Conservation (phyloP, 441 rosid genomes). For the Erodium moschatum region DNA sequence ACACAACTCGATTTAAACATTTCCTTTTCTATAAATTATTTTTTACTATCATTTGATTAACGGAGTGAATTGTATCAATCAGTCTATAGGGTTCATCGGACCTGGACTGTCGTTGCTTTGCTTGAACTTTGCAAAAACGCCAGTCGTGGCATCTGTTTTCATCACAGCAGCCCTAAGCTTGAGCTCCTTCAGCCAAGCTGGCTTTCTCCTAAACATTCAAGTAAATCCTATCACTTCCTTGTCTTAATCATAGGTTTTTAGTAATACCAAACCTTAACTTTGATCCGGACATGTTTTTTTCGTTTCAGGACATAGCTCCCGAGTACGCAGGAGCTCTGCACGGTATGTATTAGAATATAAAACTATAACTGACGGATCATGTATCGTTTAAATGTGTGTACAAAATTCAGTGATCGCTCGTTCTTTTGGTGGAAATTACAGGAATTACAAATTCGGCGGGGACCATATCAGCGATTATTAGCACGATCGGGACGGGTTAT, state of each 20-base stretch:
- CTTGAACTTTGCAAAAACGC: slow-evolving; percentile 64
- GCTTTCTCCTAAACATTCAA: slow-evolving; percentile 88
- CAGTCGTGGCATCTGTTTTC: slow-evolving; percentile 43
- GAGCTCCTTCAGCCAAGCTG: slow-evolving; percentile 96
- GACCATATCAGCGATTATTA: slow-evolving; percentile 76
- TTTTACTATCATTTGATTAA: no score
- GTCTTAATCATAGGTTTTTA: neutral
- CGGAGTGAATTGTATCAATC: no score
- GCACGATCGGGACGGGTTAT: slow-evolving; percentile 88
- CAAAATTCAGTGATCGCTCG: neutral
- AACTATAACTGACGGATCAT: no score
- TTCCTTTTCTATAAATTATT: neutral
- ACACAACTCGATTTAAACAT: no score
- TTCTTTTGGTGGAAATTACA: slow-evolving; percentile 13
- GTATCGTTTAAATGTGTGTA: no score
- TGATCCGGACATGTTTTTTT: slow-evolving; percentile 8
- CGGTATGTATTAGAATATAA: slow-evolving; percentile 29
- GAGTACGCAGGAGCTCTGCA: slow-evolving; percentile 72
- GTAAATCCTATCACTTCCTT: slow-evolving; percentile 28
- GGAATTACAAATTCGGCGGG: slow-evolving; percentile 83
- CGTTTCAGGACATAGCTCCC: slow-evolving; percentile 71
- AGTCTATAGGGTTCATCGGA: slow-evolving; percentile 85
- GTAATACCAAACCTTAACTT: neutral
- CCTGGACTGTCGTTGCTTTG: slow-evolving; percentile 73
- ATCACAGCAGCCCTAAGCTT: slow-evolving; percentile 71